Percentiles rank a stretch among this genome's conserved stretches.
Evolutionary conservation across 192 early-diverging fungal species (phyloP).

Genomic region (Allomyces macrogynus): DNA sequence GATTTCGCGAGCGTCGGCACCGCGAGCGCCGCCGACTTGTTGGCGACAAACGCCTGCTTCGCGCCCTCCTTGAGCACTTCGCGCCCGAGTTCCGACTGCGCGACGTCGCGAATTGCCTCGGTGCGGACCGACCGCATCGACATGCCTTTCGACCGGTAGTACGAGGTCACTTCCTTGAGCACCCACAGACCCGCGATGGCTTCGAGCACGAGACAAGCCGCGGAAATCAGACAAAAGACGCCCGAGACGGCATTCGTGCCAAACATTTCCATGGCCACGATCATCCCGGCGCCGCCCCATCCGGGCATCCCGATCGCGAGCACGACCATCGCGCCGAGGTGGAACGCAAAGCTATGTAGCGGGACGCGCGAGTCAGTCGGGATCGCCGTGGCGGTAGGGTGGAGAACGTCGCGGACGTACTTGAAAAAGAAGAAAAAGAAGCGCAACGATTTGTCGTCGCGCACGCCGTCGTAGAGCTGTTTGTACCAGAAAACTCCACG

Average conservation of each 20-base stretch:
- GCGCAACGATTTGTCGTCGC: conserved; percentile 7
- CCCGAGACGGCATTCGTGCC: background rate
- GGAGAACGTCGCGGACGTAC: background rate
- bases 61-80: background rate
- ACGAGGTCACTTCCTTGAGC: background rate
- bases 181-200: background rate
- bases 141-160: background rate
- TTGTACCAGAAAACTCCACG: conserved; percentile 15
- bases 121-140: background rate
- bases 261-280: background rate
- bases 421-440: conserved; percentile 19
- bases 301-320: conserved; percentile 17
- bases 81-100: background rate
- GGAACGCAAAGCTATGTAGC: conserved; percentile 8
- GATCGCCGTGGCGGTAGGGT: background rate
- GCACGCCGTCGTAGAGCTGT: conserved; percentile 18
- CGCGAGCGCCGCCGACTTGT: background rate
- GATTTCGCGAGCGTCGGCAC: background rate
- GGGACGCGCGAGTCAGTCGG: background rate
- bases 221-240: background rate
- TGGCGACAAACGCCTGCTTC: background rate
- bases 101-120: background rate
- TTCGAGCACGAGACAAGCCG: background rate
- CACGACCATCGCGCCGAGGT: conserved; percentile 10
- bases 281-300: conserved; percentile 6